Base-by-base conservation (phyloP, 2,329 filamentous ascomycete genomes). In the Myriosclerotinia scirpicola region DNA sequence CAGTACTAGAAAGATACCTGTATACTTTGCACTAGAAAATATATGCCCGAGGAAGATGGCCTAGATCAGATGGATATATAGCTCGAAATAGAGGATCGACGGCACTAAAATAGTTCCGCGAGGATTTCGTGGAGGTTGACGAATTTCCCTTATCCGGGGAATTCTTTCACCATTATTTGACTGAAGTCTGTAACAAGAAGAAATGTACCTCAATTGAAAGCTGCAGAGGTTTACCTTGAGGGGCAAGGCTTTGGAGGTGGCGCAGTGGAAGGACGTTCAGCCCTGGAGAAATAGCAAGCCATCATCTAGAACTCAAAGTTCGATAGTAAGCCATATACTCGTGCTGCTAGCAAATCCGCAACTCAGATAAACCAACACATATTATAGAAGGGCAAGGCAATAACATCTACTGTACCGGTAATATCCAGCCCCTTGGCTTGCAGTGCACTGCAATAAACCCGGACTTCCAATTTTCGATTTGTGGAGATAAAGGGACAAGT, bases 201-300 rank as follows among this genome's bases (percentile, higher is more conserved):
- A 0, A 48, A 42, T 53, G 20, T 15, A n/a, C 34, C 11, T 34
- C 38, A 17, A 26, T 14, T 38, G 34, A 53, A 42, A 15, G 36
- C 3, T 63, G 59, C 30, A 6, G 7, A 53, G 5, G 30, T 30
- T 17, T 26, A 53, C 30, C 48, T 54, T 20, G 22, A 5, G 9
- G 14, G 46, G n/a, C 22, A 62, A 52, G 59, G 26, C 34, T 54
- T 15, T 54, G 48, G 54, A 42, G 17, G 38, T 54, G 60, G 48
- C 60, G 60, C 22, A 54, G 36, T 63, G 11, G 48, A 63, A 54
- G 48, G 60, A 54, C n/a, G 2, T 34, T n/a, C 48, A 36, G 42
- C 56, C 22, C 56, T 48, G 17, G 20, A 22, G 26, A 60, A 48
- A 60, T 38, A 42, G 48, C 48, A 15, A 9, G 12, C 5, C 14